Base-by-base conservation (phyloP, 257 asterid species). In the Forsythia suspensa region DNA sequence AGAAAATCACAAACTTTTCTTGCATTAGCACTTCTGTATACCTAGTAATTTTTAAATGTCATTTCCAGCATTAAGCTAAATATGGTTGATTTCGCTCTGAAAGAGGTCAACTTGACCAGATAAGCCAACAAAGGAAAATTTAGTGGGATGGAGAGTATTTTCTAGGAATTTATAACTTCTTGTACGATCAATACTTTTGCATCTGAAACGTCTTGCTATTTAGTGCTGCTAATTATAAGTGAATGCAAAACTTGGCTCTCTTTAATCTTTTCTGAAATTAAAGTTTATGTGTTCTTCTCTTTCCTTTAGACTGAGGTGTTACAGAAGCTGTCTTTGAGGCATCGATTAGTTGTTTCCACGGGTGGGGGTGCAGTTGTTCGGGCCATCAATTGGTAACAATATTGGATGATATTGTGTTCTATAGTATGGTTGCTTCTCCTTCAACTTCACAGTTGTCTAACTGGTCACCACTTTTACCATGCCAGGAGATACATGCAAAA, bases 331-430 rank as follows among this genome's bases (percentile, higher is more conserved):
- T 93, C 99, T 65, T 74, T 70, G 76, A 91, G 88, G 97, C 93
- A 86, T 37, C 88, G 86, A 44, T 79, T 92, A 78, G 94, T 95
- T 82, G 87, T 93, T 85, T 95, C 99, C 82, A 91, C 98, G 0
- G 99, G 98, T 73, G 99, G 99, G 72, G 98, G 98, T 82, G 98
- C 97, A 21, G 98, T 95, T 78, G 85, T 92, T 79, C 97, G 96
- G 80, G 93, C 95, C 73, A 78, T 91, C 79, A 95, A 95, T 89
- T 93, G 99, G 98, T 95, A 95, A 70, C 9, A 72, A 80, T 77
- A 48, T 5, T 29, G 81, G 51, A 78, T 74, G 38, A 61, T 29
- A 24, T 71, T 24, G 37, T 42, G 79, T 38, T 55, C n/a, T 83
- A 20, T 76, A 42, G 37, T 46, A 37, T 13, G 3, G 38, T 57